Base-by-base conservation (phyloP, 306 rosid genomes). In the Malus orientalis region DNA sequence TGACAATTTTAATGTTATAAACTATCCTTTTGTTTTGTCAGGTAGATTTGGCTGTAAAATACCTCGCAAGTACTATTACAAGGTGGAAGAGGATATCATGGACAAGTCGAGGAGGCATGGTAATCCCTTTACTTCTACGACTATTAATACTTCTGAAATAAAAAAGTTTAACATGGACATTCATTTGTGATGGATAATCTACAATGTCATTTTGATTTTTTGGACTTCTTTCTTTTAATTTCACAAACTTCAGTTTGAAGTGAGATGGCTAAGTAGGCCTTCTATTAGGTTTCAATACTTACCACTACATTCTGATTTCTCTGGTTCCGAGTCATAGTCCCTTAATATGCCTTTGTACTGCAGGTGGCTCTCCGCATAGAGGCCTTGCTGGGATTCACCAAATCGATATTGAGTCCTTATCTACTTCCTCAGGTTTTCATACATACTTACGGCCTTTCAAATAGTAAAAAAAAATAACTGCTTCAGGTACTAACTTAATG, bases 21-120 rank as follows among this genome's bases (percentile, higher is more conserved):
- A 30, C 8, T 55, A 45, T 70, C 16, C 13, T 38, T 63, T 13
- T 60, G 57, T 76, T 62, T 40, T 69, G 14, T 38, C 86, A 93
- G 96, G 85, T 93, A 71, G 86, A 85, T 67, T 74, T 79, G 76
- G 91, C 97, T 57, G 65, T 76, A 49, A 76, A 82, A 80, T 84
- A 81, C 44, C 90, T 90, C n/a, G 51, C 63, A 51, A 66, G 75
- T 65, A 78, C 89, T 54, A 73, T 86, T 64, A 79, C 79, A 60
- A 89, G 79, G 81, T 82, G 92, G 96, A 90, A 87, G 79, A 81
- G 88, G 80, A 80, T 93, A 80, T 81, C 94, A 14, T 93, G 97
- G 97, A 78, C 90, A 75, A 93, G 92, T 83, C 89, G 92, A 62
- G 97, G 97, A 67, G 97, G 96, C 89, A 71, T 86, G 93, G 97